Percentiles rank a stretch among this genome's conserved stretches.
phyloP scores from a whole-genome alignment of 768 basidiomycete species.

The Suillus bovinus region DNA sequence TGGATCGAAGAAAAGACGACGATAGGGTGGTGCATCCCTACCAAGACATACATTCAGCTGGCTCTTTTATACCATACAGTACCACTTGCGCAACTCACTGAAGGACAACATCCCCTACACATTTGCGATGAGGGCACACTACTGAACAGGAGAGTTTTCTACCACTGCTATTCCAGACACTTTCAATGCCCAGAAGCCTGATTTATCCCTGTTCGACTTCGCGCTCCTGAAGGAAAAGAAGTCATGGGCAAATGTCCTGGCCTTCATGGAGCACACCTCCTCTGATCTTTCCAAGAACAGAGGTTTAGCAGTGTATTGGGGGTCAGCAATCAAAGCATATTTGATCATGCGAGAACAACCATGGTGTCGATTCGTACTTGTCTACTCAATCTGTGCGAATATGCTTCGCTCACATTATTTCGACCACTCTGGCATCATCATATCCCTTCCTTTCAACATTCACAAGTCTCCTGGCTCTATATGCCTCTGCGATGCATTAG shows the following conservation, averaged over 20 bases:
- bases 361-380: background rate
- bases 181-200: background rate
- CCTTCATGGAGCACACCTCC: background rate
- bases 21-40: background rate
- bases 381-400: background rate
- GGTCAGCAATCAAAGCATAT: background rate
- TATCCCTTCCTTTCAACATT: background rate
- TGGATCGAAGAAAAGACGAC: background rate
- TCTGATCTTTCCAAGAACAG: background rate
- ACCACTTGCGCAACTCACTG: background rate
- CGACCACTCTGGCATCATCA: background rate
- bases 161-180: background rate
- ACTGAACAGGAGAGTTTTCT: background rate
- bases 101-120: background rate
- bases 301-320: background rate
- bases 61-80: background rate
- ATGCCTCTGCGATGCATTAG: background rate
- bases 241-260: background rate
- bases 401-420: background rate
- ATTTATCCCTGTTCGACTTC: background rate
- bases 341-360: background rate
- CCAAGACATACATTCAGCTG: background rate
- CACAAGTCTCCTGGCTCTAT: background rate
- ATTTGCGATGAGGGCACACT: background rate
- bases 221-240: background rate